Base-by-base conservation (phyloP, 1,284 basidiomycete species). In the Leccinum proximum region DNA sequence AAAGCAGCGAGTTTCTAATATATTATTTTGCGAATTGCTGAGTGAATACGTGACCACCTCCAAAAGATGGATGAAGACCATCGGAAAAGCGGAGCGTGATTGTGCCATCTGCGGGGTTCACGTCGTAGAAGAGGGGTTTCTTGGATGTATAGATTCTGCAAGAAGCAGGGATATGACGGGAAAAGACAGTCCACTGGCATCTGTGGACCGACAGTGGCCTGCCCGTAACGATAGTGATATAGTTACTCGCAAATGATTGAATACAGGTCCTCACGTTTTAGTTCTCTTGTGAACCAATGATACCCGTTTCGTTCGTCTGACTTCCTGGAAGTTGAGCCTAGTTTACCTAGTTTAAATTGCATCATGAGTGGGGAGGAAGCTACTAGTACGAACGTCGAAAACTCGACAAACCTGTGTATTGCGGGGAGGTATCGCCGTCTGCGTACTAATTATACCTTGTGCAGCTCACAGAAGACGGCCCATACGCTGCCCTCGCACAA, bases 71-170 rank as follows among this genome's bases (percentile, higher is more conserved):
- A 67, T 10, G 67, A 72, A 16, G 75, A 3, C 74, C 76, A 53
- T 79, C 76, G 1, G 71, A 53, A 64, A 80, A 79, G 58, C 73
- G 63, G 14, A 79, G 59, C 0, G 59, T 68, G 26, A 75, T 33
- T 33, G 30, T 33, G 4, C 68, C 64, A 1, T 57, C 64, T 18
- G 65, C n/a, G 2, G 63, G 10, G 56, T 65, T n/a, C 5, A 67
- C 66, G 0, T 68, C 57, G 56, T 79, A 79, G 3, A 60, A 61
- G 4, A 63, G 22, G 7, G 79, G 74, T 22, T 65, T 71, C 65
- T 78, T 76, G 13, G 71, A 74, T 6, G 73, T 72, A 48, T 76
- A 73, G 9, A 79, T 60, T 4, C 62, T 70, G 66, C 73, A 78
- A 22, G 71, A 69, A 14, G 70, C 48, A 0, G 76, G 69, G 16